Evolutionary conservation across 23 red algal species (phyloP).

Genomic region (Gracilaria domingensis): DNA sequence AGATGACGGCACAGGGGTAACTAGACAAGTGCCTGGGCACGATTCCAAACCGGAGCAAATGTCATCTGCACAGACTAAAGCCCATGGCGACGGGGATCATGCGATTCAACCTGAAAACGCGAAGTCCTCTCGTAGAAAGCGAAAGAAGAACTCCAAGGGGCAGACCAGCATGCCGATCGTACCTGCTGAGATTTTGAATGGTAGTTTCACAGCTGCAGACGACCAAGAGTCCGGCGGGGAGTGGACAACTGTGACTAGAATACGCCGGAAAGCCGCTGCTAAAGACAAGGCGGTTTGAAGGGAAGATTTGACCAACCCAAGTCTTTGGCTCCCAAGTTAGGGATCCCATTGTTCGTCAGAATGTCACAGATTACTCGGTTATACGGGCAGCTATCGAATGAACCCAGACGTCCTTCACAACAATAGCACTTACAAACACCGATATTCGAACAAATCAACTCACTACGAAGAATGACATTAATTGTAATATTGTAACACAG

Average conservation of each 20-base stretch:
- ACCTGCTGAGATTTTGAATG: neutral
- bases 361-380: too few relatives aligned
- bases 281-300: conserved; percentile 17
- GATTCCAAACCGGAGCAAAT: neutral
- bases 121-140: conserved; percentile 1
- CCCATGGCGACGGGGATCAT: neutral
- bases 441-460: neutral
- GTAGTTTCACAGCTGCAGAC: neutral
- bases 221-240: conserved; percentile 7
- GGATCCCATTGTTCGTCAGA: neutral
- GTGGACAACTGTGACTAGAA: conserved; percentile 44
- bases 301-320: neutral
- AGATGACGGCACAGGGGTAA: neutral
- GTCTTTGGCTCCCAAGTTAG: neutral
- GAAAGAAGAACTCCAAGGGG: conserved; percentile 1
- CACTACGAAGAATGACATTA: neutral
- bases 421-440: neutral
- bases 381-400: neutral
- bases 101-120: neutral
- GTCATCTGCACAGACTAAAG: neutral
- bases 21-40: neutral
- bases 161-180: neutral
- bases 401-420: neutral
- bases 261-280: conserved; percentile 4
- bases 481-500: neutral